These are phyloP conservation scores for Vigna radiata DNA, from an alignment of 306 rosid genomes.

Conservation along the genomic window DNA sequence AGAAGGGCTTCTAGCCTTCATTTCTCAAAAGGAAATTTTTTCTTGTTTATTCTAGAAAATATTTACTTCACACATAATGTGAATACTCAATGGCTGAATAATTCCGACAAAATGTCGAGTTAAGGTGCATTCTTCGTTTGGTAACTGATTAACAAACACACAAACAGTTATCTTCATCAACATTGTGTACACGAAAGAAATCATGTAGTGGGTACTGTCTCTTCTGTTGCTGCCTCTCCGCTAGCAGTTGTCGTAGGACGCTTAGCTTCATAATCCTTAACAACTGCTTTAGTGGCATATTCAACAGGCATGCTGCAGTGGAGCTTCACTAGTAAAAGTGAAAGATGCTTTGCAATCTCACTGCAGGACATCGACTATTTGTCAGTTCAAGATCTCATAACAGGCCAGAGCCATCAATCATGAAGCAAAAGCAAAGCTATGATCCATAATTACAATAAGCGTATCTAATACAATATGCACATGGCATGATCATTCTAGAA, in stretches of 20 bases:
- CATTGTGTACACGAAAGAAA: conserved; percentile 6
- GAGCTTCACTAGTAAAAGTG: no score
- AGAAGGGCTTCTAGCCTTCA: neutral
- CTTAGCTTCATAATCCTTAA: no score
- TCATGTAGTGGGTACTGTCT: conserved; percentile 55
- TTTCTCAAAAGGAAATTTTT: conserved; percentile 6
- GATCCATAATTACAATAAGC: neutral
- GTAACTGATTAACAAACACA: neutral
- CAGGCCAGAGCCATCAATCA: no score
- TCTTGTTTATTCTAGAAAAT: neutral
- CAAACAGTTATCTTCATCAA: conserved; percentile 31
- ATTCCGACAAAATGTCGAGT: conserved; percentile 9
- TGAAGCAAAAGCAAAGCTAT: neutral
- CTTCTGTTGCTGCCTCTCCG: conserved; percentile 47
- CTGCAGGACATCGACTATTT: no score
- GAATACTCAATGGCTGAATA: conserved; percentile 16
- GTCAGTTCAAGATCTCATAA: conserved; percentile 10
- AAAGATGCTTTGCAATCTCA: no score
- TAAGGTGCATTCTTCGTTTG: neutral
- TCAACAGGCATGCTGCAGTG: no score
- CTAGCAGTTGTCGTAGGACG: conserved; percentile 11
- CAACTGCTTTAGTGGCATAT: no score
- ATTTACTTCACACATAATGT: conserved; percentile 4
- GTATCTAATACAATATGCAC: neutral
- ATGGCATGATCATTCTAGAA: neutral